Conservation (phyloP, 1,284 basidiomycete species). For the Cutaneotrichosporon curvatum region DNA sequence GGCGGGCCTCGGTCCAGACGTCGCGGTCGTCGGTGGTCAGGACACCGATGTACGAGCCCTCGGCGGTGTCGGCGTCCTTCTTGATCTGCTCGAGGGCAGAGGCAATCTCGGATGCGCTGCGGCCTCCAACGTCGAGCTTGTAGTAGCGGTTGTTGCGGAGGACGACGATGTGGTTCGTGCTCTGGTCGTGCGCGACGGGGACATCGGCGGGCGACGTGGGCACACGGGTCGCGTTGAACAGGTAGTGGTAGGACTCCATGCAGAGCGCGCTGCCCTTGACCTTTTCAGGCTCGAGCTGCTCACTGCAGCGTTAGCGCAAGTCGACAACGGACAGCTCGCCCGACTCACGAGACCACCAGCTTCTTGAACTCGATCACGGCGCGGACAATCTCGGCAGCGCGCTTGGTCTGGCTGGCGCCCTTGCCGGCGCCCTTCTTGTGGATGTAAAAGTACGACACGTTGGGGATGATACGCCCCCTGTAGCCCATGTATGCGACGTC, state of each 20-base stretch:
- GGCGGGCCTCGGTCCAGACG: constrained; percentile 76
- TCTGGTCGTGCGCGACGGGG: constrained; percentile 71
- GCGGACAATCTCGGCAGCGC: constrained; percentile 75
- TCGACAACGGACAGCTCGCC: too few species aligned
- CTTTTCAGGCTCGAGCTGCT: constrained; percentile 83
- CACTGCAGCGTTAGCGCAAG: constrained; percentile 47
- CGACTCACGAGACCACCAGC: constrained; percentile 66
- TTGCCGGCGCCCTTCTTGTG: constrained; percentile 63
- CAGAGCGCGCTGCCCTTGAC: constrained; percentile 74
- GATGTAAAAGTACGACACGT: constrained; percentile 92
- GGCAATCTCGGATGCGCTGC: constrained; percentile 67
- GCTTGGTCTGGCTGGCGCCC: constrained; percentile 55
- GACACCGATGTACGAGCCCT: constrained; percentile 64
- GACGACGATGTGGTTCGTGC: constrained; percentile 75
- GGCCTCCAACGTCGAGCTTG: constrained; percentile 62
- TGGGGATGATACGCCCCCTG: constrained; percentile 77
- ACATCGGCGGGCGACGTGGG: constrained; percentile 78
- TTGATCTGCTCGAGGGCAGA: constrained; percentile 75
- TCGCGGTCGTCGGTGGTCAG: constrained; percentile 86
- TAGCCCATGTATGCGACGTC: constrained; percentile 62
- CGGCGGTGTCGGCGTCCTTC: constrained; percentile 55
- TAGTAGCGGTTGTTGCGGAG: constrained; percentile 87
- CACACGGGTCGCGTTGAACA: constrained; percentile 87
- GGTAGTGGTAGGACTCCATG: constrained; percentile 92
- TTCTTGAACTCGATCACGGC: constrained; percentile 75